Percentiles rank a stretch among this genome's conserved stretches.
These are phyloP conservation scores for Wallacemonas rigidus DNA, from an alignment of 208 protist genomes.

Conservation along the genomic window DNA sequence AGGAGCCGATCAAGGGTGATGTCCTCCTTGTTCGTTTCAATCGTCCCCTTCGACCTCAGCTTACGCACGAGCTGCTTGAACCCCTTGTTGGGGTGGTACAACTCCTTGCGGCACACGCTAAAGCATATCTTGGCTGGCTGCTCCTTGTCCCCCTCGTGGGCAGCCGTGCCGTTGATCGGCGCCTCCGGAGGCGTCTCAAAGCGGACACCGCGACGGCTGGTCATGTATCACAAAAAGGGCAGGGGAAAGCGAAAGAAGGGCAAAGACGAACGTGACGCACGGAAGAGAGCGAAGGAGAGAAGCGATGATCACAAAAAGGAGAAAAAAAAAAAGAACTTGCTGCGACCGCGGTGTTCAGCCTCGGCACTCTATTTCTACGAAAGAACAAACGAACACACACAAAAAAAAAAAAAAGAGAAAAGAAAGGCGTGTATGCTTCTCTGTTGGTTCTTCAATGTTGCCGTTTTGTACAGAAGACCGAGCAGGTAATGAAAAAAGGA, in stretches of 20 bases:
- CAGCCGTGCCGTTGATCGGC: slow-evolving; percentile 6
- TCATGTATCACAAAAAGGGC: background rate
- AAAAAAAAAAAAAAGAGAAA: slow-evolving; percentile 18
- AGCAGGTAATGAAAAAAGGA: background rate
- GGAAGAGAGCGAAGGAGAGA: slow-evolving; percentile 17
- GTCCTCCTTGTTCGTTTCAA: slow-evolving; percentile 92
- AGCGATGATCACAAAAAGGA: slow-evolving; percentile 9
- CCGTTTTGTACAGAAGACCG: background rate
- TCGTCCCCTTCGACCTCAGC: slow-evolving; percentile 65
- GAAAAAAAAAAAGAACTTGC: slow-evolving; percentile 13
- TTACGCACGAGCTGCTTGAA: slow-evolving; percentile 86
- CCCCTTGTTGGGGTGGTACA: slow-evolving; percentile 88
- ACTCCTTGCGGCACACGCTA: slow-evolving; percentile 89
- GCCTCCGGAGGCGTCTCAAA: slow-evolving; percentile 12
- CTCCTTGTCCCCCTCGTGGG: slow-evolving; percentile 29
- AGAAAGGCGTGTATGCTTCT: background rate
- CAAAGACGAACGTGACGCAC: background rate
- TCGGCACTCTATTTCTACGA: no score
- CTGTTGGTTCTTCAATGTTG: background rate
- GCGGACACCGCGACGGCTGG: slow-evolving; percentile 11
- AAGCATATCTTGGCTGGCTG: slow-evolving; percentile 78
- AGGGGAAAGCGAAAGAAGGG: background rate
- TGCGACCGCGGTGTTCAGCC: no score
- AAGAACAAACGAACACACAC: background rate
- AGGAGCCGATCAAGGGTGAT: slow-evolving; percentile 77